Evolutionary conservation across 139 green algal genomes (phyloP).

Genomic region (Limnomonas spitsbergensis): DNA sequence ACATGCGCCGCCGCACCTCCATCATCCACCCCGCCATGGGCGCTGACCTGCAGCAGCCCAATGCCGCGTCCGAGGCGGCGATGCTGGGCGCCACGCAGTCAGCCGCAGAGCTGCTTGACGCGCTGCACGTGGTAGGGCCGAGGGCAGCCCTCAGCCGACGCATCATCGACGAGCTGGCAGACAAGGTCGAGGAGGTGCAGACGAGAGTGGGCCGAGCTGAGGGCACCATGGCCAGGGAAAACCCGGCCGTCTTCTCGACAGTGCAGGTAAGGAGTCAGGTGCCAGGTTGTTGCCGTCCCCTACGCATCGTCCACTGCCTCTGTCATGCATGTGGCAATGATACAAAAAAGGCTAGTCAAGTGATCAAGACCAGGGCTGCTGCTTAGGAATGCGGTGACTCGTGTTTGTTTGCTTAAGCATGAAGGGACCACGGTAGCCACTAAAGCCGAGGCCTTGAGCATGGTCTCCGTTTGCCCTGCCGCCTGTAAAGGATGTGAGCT

Average conservation of each 20-base stretch:
- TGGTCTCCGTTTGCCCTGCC: too few species aligned
- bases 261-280: slow-evolving; percentile 32
- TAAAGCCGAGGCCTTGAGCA: too few species aligned
- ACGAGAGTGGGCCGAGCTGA: slow-evolving; percentile 37
- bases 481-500: too few species aligned
- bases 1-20: slow-evolving; percentile 70
- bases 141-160: slow-evolving; percentile 4
- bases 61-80: background rate
- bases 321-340: too few species aligned
- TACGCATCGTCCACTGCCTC: background rate
- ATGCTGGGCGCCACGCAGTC: background rate
- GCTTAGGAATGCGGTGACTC: too few species aligned
- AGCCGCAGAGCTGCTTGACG: slow-evolving; percentile 24
- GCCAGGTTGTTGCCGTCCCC: background rate
- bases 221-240: slow-evolving; percentile 40
- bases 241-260: slow-evolving; percentile 54
- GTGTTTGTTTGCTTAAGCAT: too few species aligned
- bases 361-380: too few species aligned
- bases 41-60: slow-evolving; percentile 18
- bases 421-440: too few species aligned
- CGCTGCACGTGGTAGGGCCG: background rate
- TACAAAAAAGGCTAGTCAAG: too few species aligned
- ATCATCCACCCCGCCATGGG: slow-evolving; percentile 29
- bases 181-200: slow-evolving; percentile 20
- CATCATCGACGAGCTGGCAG: slow-evolving; percentile 14